Conservation (phyloP, 768 basidiomycete species). For the Suillus variegatus region DNA sequence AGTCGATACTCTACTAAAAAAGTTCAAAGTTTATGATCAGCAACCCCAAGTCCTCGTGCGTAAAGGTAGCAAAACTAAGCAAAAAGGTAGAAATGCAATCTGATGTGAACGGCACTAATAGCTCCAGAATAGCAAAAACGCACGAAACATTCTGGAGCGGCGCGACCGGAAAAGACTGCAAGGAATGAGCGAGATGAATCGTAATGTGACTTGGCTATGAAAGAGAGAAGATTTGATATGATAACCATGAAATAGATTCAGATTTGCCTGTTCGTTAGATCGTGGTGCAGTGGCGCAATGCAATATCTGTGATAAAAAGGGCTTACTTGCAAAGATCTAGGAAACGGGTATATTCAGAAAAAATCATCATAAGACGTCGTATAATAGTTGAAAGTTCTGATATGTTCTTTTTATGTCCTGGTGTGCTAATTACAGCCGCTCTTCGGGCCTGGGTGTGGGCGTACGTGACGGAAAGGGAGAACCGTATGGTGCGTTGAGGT, state of each 20-base stretch:
- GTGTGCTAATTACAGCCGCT: constrained; percentile 28
- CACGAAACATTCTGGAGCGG: constrained; percentile 21
- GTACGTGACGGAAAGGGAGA: constrained; percentile 52
- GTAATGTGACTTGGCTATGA: constrained; percentile 24
- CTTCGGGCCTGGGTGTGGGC: constrained; percentile 43
- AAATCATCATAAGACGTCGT: constrained; percentile 37
- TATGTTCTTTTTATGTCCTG: constrained; percentile 13
- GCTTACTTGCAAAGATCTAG: constrained; percentile 35
- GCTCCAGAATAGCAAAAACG: constrained; percentile 23
- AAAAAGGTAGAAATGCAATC: constrained; percentile 15
- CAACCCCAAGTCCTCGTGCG: constrained; percentile 18
- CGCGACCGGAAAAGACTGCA: constrained; percentile 18
- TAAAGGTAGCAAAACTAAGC: constrained; percentile 5
- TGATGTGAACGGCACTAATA: not conserved
- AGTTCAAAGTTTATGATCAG: constrained; percentile 20
- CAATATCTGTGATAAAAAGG: constrained; percentile 32
- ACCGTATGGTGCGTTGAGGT: constrained; percentile 50
- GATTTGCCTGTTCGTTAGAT: constrained; percentile 26
- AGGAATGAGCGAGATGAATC: constrained; percentile 21
- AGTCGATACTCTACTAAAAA: constrained; percentile 13
- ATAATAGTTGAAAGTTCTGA: constrained; percentile 26
- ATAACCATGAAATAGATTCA: constrained; percentile 36
- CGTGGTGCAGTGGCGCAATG: constrained; percentile 29
- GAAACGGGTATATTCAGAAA: constrained; percentile 34
- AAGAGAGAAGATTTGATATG: constrained; percentile 28